Base-by-base conservation (phyloP, 2,329 filamentous ascomycete genomes). In the Clarireedia monteithiana region DNA sequence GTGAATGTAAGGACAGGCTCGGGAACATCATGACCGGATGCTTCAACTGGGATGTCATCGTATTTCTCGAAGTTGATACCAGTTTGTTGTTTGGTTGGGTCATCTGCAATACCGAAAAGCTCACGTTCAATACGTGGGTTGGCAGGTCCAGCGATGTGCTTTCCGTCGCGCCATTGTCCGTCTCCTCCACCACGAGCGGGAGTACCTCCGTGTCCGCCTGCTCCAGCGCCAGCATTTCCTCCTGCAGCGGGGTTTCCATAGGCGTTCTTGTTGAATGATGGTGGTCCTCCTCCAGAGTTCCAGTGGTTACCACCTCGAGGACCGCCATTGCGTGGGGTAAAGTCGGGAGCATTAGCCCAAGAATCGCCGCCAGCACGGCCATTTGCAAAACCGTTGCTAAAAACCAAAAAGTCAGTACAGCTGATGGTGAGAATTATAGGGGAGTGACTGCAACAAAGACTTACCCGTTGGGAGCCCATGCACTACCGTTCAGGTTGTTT, bases 31-130 rank as follows among this genome's bases (percentile, higher is more conserved):
- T 90, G 86, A 59, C 94, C 94, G 59, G 92, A 96, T 62, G 94
- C 94, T 76, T 97, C 94, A 63, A 99, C 94, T 55, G 94, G 94
- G 64, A 99, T 99, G 74, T 99, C 94, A 70, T 99, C 94, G 76
- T 99, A 99, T 81, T 99, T 99, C 78, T 96, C 87, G 72, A 99
- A 99, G 83, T 99, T 99, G 87, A 99, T 97, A 75, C 94, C 94
- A 36, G 91, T 96, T 69, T 95, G 89, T 73, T 96, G 89, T 81
- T 96, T 97, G 64, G 87, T 84, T 61, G 92, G 90, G 70, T 97
- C 94, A 73, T 97, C 92, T 66, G 86, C 78, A 50, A 87, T 79
- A 69, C 94, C 94, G 72, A 96, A 99, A 52, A 99, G 87, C 71
- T 99, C 94, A 67, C 91, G 91, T 82, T 99, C 94, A 48, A 95